Evolutionary conservation across 2,329 filamentous ascomycete species (phyloP).

Genomic region (Calonectria leucothoes): DNA sequence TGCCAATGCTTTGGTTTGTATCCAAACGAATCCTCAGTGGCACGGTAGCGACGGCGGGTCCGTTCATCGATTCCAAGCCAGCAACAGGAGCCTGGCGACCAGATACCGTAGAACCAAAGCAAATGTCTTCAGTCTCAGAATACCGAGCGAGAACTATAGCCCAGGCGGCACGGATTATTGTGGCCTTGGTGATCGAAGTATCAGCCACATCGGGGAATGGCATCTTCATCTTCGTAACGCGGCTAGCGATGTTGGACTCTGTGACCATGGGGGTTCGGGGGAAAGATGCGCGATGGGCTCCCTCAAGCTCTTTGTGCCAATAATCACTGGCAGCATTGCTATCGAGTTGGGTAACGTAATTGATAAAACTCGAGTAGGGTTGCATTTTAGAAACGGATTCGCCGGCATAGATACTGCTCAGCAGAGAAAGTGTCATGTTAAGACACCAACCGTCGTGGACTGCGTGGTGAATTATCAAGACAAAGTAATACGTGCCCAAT

Average conservation of each 20-base stretch:
- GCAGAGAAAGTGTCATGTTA: neutral
- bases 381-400: neutral
- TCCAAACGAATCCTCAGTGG: slow-evolving; percentile 36
- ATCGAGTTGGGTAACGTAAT: neutral
- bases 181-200: neutral
- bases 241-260: neutral
- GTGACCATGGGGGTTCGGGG: neutral
- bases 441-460: slow-evolving; percentile 36
- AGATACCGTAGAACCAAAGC: neutral
- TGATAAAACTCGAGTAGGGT: neutral
- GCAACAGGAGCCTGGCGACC: slow-evolving; percentile 26
- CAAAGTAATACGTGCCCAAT: neutral
- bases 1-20: slow-evolving; percentile 42
- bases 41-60: slow-evolving; percentile 47
- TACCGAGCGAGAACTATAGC: slow-evolving; percentile 8
- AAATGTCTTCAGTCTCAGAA: neutral
- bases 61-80: slow-evolving; percentile 33
- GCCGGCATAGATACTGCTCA: neutral
- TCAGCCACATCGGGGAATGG: neutral
- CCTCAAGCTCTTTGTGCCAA: neutral
- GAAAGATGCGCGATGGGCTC: neutral
- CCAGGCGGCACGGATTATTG: slow-evolving; percentile 3
- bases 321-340: neutral
- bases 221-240: neutral
- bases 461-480: neutral